Evolutionary conservation across 2,329 filamentous ascomycete species (phyloP).

Genomic region (Pseudogymnoascus sp.): DNA sequence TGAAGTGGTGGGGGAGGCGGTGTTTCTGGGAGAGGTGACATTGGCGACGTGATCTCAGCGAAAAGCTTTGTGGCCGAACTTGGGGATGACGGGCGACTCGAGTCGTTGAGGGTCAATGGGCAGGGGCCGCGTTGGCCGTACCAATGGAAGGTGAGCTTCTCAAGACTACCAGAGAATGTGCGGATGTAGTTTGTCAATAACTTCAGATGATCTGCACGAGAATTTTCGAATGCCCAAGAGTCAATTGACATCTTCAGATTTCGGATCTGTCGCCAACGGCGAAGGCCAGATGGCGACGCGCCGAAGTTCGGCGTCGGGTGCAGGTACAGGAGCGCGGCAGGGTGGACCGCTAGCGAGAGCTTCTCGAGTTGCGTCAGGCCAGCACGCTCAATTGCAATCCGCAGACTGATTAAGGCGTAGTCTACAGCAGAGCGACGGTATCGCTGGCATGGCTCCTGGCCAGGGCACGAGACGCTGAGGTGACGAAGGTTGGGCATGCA

Average conservation of each 20-base stretch:
- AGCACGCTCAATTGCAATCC: conserved; percentile 71
- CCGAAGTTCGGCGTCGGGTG: conserved; percentile 68
- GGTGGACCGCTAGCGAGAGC: conserved; percentile 68
- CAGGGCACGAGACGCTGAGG: conserved; percentile 67
- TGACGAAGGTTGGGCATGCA: conserved; percentile 62
- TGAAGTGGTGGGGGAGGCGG: conserved; percentile 47
- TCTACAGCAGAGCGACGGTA: conserved; percentile 74
- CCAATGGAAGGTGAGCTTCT: conserved; percentile 71
- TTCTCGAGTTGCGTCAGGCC: conserved; percentile 56
- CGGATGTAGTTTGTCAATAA: conserved; percentile 75
- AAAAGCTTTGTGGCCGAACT: conserved; percentile 57
- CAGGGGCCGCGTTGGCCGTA: conserved; percentile 63
- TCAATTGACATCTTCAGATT: conserved; percentile 66
- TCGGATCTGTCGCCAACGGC: conserved; percentile 69
- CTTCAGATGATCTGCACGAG: conserved; percentile 61
- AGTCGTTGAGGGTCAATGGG: conserved; percentile 52
- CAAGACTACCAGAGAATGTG: conserved; percentile 55
- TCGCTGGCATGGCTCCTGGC: conserved; percentile 57
- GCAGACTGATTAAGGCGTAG: conserved; percentile 79
- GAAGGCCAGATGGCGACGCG: conserved; percentile 59
- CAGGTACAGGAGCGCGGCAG: conserved; percentile 67
- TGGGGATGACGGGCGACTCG: conserved; percentile 30
- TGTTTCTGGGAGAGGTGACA: conserved; percentile 50
- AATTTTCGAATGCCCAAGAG: conserved; percentile 53
- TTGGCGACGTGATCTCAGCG: conserved; percentile 54